Evolutionary conservation across 106 monocot genomes (phyloP).

Genomic region (Acanthochlamys bracteata): DNA sequence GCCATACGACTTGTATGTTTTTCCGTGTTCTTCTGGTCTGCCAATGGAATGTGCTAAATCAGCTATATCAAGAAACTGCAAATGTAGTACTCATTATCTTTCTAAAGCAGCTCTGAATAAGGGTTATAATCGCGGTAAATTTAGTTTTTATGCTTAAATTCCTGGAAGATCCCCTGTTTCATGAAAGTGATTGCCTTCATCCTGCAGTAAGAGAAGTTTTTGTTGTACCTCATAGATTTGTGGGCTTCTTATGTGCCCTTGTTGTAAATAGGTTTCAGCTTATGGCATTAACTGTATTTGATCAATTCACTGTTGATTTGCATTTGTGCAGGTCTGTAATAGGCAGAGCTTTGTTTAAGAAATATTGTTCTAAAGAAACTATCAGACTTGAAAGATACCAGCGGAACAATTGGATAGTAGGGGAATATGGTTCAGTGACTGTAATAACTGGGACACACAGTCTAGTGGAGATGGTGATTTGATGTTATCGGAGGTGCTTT

Average conservation of each 20-base stretch:
- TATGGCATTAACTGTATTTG: not conserved
- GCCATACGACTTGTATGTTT: conserved; percentile 79
- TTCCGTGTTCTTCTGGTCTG: conserved; percentile 47
- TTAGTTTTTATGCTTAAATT: not conserved
- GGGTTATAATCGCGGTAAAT: not conserved
- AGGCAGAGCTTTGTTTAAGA: conserved; percentile 58
- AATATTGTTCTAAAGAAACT: conserved; percentile 66
- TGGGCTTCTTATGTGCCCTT: not conserved
- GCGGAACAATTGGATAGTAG: conserved; percentile 23
- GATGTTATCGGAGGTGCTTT: conserved; percentile 48
- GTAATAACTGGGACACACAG: conserved; percentile 74
- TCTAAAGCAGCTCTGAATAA: not conserved
- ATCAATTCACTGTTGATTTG: not conserved
- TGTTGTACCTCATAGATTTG: not conserved
- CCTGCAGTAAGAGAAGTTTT: too few relatives aligned
- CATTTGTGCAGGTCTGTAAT: conserved; percentile 42
- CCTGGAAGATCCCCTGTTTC: too few relatives aligned
- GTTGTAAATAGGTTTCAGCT: not conserved
- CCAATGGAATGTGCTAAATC: conserved; percentile 70
- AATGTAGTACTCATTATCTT: conserved; percentile 24
- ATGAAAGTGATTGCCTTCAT: too few relatives aligned
- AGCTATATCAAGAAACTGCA: conserved; percentile 71
- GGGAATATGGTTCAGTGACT: conserved; percentile 35
- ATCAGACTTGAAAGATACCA: conserved; percentile 64
- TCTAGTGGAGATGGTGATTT: conserved; percentile 79